Conservation (phyloP, 2,329 filamentous ascomycete genomes). For the Penicillium paneum region DNA sequence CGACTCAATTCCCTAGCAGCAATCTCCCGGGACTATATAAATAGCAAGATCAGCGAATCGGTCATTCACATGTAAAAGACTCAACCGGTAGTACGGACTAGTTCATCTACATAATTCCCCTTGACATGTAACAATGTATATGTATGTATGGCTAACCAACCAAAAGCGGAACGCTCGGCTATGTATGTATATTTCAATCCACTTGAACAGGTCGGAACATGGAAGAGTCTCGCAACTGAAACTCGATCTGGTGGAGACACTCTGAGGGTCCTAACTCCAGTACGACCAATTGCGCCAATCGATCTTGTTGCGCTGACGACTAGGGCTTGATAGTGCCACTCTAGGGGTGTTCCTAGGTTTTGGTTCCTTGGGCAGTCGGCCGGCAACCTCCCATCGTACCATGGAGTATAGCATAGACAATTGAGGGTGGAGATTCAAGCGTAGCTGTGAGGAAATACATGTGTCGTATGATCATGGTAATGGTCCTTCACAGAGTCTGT, state of each 20-base stretch:
- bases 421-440: too few relatives aligned
- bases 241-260: background rate
- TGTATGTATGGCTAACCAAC: background rate
- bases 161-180: background rate
- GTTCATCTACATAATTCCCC: background rate
- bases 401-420: too few relatives aligned
- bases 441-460: too few relatives aligned
- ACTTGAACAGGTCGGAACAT: background rate
- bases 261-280: background rate
- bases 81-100: background rate
- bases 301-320: background rate
- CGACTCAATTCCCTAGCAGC: background rate
- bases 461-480: too few relatives aligned
- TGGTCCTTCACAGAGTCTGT: too few relatives aligned
- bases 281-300: background rate
- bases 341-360: background rate
- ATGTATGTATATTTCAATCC: background rate
- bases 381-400: too few relatives aligned
- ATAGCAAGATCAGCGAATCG: background rate
- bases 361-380: background rate
- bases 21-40: background rate
- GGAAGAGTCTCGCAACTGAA: background rate
- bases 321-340: background rate
- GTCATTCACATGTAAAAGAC: background rate
- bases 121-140: background rate